Base-by-base conservation (phyloP, 306 rosid species). In the Lupinus albus region DNA sequence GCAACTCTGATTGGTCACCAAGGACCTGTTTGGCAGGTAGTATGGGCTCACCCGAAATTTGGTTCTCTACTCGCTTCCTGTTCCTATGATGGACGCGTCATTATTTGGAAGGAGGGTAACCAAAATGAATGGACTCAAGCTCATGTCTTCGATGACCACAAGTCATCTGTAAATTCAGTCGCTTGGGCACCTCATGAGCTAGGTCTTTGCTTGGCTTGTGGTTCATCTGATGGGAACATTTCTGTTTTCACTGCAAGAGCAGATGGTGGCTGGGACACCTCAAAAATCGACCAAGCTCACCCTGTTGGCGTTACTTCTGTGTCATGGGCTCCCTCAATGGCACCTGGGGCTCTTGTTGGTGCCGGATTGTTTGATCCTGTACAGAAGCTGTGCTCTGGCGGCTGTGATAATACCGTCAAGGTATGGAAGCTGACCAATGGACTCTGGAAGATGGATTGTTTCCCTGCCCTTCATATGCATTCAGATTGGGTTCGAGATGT, bases 131-230 rank as follows among this genome's bases (percentile, higher is more conserved):
- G 97, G 97, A 66, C 58, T 13, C 95, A 86, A 58, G 95, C 83
- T 47, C 88, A 84, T 71, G 77, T 91, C 39, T 91, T 91, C 25
- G 83, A 77, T 48, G 92, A 90, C 7, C 92, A 82, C 78, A 90
- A 85, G 47, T 80, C 95, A 0, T 87, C 95, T 6, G 95, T 90
- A 53, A 90, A 90, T 76, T 87, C 95, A 0, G 77, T 90, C 46
- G 88, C 90, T 53, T 92, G 98, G 98, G 98, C 98, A 0, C 96
- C 98, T 9, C 96, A 92, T 9, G 98, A 92, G 75, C 78, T 84
- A 47, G 95, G 97, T 64, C 92, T 87, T 9, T 85, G 89, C 73
- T 68, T 87, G 82, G 89, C 97, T 12, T 87, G 97, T 58, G 95
- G 90, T 61, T 90, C 95, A 0, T 90, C 95, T 11, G 97, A 90